phyloP scores from a whole-genome alignment of 345 rosid genomes.

The Excoecaria cochinchinensis region DNA sequence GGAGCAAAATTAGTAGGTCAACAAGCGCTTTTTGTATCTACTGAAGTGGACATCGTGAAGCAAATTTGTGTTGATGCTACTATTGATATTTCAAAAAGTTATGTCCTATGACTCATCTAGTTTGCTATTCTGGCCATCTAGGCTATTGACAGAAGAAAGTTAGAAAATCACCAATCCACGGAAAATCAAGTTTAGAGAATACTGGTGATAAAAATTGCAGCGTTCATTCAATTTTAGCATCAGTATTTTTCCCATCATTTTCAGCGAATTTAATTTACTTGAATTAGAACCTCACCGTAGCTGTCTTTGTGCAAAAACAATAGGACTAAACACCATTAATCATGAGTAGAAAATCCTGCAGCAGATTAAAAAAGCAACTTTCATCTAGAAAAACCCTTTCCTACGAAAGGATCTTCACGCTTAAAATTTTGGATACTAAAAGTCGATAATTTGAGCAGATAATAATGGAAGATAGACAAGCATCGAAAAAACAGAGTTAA shows the following conservation, averaged over 20 bases:
- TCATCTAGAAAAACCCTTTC: background rate
- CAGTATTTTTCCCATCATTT: background rate
- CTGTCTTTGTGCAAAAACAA: background rate
- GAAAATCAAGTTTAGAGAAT: background rate
- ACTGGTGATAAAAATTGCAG: background rate
- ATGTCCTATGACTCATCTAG: background rate
- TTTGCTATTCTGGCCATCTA: background rate
- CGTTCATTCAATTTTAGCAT: background rate
- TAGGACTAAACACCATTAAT: background rate
- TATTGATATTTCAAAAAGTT: too few relatives aligned
- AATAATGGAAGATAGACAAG: too few relatives aligned
- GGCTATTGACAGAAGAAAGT: background rate
- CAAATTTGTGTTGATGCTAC: too few relatives aligned
- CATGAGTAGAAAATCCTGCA: background rate
- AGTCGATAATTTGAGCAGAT: background rate
- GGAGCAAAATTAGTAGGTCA: background rate
- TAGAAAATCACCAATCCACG: background rate
- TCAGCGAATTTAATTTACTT: background rate
- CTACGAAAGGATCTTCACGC: background rate
- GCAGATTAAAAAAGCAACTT: background rate
- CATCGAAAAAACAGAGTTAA: background rate
- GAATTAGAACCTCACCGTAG: background rate
- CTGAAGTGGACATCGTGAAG: background rate
- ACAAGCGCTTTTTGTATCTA: background rate
- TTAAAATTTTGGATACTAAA: background rate